Base-by-base conservation (phyloP, 257 asterid genomes). In the Apocynum venetum region DNA sequence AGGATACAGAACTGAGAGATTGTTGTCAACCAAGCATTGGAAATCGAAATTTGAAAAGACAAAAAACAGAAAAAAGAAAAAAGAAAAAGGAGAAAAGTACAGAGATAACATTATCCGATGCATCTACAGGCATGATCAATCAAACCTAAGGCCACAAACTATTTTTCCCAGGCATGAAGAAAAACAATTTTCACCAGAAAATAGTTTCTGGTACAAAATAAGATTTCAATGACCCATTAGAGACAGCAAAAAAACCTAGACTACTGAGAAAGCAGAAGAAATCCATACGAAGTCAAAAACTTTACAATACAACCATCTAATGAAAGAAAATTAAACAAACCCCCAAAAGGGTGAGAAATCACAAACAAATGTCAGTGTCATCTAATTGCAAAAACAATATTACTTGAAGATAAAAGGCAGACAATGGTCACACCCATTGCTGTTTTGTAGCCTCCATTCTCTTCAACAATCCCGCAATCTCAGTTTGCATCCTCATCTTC, bases 401-500 rank as follows among this genome's bases (percentile, higher is more conserved):
- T 13, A 79, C 43, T 68, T 17, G 40, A 72, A 57, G 70, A 76
- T 0, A 75, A 5, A 63, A 63, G 5, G 36, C 10, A 67, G 80
- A 57, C 48, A 70, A 64, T 10, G 38, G 51, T 72, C 81, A 93
- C 73, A 91, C 94, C 83, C 86, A 71, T 84, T 87, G 94, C 60
- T 91, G 94, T 82, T 93, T 91, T 8, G 97, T 87, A 1, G 91
- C 89, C 75, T 95, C 98, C 99, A 95, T 95, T 85, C 97, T 91
- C 89, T 89, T 88, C 73, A 95, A 80, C 89, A 95, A 87, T 52
- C 94, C 99, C 0, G 97, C 92, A 44, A 90, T 88, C 86, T 95
- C 99, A 6, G 91, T 76, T 76, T 93, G 96, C 97, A 93, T 93
- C 81, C 98, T 88, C 60, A 91, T 59, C 90, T 95, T 95, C 98